Evolutionary conservation across 495 filamentous ascomycete genomes (phyloP).

Genomic region (Tuber melanosporum): DNA sequence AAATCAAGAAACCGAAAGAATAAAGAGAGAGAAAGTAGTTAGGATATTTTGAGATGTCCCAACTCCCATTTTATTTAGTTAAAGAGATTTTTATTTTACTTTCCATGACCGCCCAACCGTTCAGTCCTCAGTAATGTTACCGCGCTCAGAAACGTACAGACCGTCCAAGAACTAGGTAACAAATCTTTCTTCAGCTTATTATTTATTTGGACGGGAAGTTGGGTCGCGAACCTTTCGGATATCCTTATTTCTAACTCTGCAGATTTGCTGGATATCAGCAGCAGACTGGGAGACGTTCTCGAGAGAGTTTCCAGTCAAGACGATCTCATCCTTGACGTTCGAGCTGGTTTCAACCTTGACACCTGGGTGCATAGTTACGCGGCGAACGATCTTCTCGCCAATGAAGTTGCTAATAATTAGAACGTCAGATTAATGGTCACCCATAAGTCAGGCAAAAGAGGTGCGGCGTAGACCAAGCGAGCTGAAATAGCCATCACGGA

Average conservation of each 20-base stretch:
- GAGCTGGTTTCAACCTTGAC: constrained; percentile 82
- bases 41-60: constrained; percentile 25
- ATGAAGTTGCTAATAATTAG: constrained; percentile 77
- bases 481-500: constrained; percentile 6
- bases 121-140: constrained; percentile 70
- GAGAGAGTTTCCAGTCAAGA: constrained; percentile 85
- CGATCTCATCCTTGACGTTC: constrained; percentile 94
- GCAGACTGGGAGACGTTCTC: constrained; percentile 96
- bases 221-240: constrained; percentile 78
- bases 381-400: constrained; percentile 98
- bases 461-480: not conserved
- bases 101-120: constrained; percentile 21
- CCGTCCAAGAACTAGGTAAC: constrained; percentile 86
- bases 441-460: not conserved
- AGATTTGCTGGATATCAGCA: constrained; percentile 98
- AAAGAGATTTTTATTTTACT: constrained; percentile 33
- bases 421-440: constrained; percentile 29
- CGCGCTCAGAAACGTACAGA: constrained; percentile 96
- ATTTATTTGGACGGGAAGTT: not conserved
- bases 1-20: constrained; percentile 19
- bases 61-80: constrained; percentile 29
- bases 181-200: not conserved
- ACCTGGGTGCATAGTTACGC: constrained; percentile 77
- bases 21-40: not conserved
- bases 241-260: constrained; percentile 99